Evolutionary conservation across 2,329 filamentous ascomycete genomes (phyloP).

Genomic region (Xylaria sp.): DNA sequence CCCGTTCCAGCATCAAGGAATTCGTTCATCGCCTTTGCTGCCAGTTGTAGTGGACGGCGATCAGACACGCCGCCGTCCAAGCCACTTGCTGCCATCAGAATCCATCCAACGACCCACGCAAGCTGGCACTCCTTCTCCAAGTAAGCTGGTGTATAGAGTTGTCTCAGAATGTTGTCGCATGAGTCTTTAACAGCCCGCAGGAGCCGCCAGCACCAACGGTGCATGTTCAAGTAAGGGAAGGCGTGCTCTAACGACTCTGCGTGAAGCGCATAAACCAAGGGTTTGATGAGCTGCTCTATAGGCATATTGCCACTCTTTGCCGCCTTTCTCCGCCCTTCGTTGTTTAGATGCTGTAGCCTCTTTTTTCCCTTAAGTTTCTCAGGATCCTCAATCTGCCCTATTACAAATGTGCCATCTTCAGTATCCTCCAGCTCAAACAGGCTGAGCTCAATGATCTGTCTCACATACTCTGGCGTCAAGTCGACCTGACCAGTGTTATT

Average conservation of each 20-base stretch:
- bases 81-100: conserved; percentile 49
- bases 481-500: conserved; percentile 39
- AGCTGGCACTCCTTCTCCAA: conserved; percentile 53
- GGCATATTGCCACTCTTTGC: conserved; percentile 30
- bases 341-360: conserved; percentile 29
- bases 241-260: conserved; percentile 51
- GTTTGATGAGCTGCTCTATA: conserved; percentile 46
- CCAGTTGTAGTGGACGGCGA: conserved; percentile 18
- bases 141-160: conserved; percentile 51
- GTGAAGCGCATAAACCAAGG: conserved; percentile 49
- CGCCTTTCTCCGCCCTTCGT: conserved; percentile 4
- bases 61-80: conserved; percentile 1
- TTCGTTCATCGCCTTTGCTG: conserved; percentile 18
- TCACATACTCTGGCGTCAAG: conserved; percentile 50
- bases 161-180: conserved; percentile 47
- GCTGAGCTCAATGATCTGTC: conserved; percentile 50
- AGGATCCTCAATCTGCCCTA: conserved; percentile 37
- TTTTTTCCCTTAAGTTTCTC: conserved; percentile 33
- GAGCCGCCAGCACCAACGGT: conserved; percentile 53
- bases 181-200: conserved; percentile 49
- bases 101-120: conserved; percentile 54
- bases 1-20: conserved; percentile 10
- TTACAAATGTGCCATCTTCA: conserved; percentile 32
- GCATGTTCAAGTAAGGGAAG: conserved; percentile 55
- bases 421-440: conserved; percentile 41